Evolutionary conservation across 2,329 filamentous ascomycete genomes (phyloP).

Genomic region (Fusarium euwallaceae): DNA sequence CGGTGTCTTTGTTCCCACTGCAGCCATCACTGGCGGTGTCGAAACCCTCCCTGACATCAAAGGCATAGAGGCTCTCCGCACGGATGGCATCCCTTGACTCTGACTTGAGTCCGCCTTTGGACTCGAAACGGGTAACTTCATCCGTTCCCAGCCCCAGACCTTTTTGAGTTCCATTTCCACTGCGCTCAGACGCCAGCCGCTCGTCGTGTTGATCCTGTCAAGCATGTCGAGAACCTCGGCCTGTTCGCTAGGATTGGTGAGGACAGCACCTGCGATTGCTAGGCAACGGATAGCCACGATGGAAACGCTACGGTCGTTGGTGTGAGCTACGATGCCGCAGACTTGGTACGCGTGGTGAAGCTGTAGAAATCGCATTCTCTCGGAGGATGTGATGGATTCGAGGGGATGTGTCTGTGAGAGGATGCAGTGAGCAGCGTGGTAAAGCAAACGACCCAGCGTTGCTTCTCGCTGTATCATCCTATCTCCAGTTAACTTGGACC

Average conservation of each 20-base stretch:
- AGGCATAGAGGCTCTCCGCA: slow-evolving; percentile 23
- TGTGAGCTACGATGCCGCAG: slow-evolving; percentile 89
- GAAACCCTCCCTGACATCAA: slow-evolving; percentile 31
- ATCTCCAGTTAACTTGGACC: not conserved
- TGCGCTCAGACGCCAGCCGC: slow-evolving; percentile 81
- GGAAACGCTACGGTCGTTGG: slow-evolving; percentile 83
- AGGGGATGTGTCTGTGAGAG: slow-evolving; percentile 84
- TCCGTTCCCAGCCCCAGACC: slow-evolving; percentile 77
- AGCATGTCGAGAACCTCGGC: slow-evolving; percentile 85
- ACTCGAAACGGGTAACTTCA: slow-evolving; percentile 21
- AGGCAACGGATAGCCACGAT: slow-evolving; percentile 84
- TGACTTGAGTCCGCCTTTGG: slow-evolving; percentile 24
- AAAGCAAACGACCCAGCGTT: slow-evolving; percentile 86
- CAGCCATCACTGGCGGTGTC: slow-evolving; percentile 46
- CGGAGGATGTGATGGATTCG: slow-evolving; percentile 67
- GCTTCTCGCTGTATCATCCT: slow-evolving; percentile 87
- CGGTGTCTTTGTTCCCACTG: slow-evolving; percentile 53
- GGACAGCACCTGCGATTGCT: slow-evolving; percentile 79
- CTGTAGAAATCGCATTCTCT: slow-evolving; percentile 78
- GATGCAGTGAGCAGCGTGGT: slow-evolving; percentile 87
- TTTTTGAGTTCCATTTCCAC: slow-evolving; percentile 80
- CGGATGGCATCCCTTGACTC: slow-evolving; percentile 3
- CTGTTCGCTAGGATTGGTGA: slow-evolving; percentile 79
- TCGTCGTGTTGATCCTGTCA: slow-evolving; percentile 79
- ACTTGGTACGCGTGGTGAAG: slow-evolving; percentile 84